phyloP scores from a whole-genome alignment of 2,329 filamentous ascomycete species.

The Coniochaeta hoffmannii region DNA sequence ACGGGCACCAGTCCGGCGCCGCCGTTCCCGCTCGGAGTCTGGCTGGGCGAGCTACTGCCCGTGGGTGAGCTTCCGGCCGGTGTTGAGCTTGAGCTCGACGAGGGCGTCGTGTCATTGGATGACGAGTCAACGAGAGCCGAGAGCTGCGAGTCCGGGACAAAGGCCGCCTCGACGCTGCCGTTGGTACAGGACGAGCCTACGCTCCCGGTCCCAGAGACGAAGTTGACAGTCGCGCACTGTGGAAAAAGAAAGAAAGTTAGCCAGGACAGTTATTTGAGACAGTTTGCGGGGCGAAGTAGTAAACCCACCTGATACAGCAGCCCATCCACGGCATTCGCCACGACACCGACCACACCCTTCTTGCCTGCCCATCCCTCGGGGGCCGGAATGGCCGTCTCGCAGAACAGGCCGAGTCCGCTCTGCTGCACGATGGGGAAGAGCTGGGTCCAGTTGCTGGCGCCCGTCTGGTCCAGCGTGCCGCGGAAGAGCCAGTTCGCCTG shows the following conservation, averaged over 20 bases:
- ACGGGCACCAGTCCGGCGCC: background rate
- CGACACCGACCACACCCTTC: constrained; percentile 46
- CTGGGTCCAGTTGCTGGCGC: constrained; percentile 44
- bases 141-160: constrained; percentile 21
- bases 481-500: constrained; percentile 51
- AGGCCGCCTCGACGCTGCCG: constrained; percentile 21
- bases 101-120: constrained; percentile 5
- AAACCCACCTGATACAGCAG: constrained; percentile 47
- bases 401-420: constrained; percentile 46
- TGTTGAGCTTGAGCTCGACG: constrained; percentile 4
- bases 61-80: background rate
- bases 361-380: constrained; percentile 44
- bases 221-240: constrained; percentile 48
- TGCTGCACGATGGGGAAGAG: constrained; percentile 47
- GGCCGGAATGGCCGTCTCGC: constrained; percentile 39
- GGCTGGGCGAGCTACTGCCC: constrained; percentile 1
- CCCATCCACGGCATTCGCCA: constrained; percentile 46
- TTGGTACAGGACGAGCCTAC: constrained; percentile 28
- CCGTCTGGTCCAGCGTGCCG: constrained; percentile 42
- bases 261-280: background rate
- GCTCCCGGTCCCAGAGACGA: constrained; percentile 35
- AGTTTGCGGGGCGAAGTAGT: background rate
- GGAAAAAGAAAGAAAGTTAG: background rate
- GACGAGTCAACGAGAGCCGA: constrained; percentile 20
- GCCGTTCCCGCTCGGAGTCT: constrained; percentile 1